These are phyloP conservation scores for Sporopachydermia quercuum DNA, from an alignment of 805 yeast genomes.

Conservation along the genomic window DNA sequence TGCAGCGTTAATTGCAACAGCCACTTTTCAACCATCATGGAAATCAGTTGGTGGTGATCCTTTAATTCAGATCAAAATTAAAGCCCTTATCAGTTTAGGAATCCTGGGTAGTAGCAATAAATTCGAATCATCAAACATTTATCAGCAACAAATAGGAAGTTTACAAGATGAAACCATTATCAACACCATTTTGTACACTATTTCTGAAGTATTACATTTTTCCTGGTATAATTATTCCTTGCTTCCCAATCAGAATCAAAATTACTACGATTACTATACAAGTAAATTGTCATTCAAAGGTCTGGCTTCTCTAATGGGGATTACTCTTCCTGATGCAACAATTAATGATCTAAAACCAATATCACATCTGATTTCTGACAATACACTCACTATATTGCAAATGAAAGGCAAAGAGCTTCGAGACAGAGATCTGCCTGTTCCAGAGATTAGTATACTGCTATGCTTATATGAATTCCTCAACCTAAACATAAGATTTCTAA, in stretches of 20 bases:
- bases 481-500: slow-evolving; percentile 20
- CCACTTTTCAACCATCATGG: not conserved
- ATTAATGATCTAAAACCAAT: not conserved
- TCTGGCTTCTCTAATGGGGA: not conserved
- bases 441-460: slow-evolving; percentile 8
- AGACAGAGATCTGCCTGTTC: not conserved
- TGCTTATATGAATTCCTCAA: slow-evolving; percentile 20
- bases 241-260: not conserved
- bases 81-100: slow-evolving; percentile 22
- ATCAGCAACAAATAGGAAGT: slow-evolving; percentile 22
- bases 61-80: slow-evolving; percentile 4
- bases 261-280: too few species aligned
- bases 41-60: not conserved
- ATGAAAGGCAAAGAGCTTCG: not conserved
- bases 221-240: not conserved
- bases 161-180: slow-evolving; percentile 22
- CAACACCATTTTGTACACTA: not conserved
- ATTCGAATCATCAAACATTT: slow-evolving; percentile 21
- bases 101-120: slow-evolving; percentile 21
- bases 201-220: not conserved
- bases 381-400: not conserved
- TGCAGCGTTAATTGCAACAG: slow-evolving; percentile 16
- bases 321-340: not conserved
- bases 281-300: not conserved
- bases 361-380: not conserved